Base-by-base conservation (phyloP, 805 yeast species). In the Nakazawaea wickerhamii region DNA sequence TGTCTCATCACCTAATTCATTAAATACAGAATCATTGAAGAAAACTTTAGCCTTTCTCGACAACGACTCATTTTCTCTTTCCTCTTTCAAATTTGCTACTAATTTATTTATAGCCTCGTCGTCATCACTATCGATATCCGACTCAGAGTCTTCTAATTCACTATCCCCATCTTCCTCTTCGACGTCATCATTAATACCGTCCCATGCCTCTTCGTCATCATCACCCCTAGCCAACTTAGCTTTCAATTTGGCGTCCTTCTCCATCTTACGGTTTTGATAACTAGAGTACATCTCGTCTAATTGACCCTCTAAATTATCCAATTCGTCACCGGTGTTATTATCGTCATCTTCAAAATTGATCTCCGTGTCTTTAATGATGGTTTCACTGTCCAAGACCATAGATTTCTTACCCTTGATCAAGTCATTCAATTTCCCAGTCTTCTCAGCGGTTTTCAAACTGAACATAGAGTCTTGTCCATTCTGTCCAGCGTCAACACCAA, bases 401-500 rank as follows among this genome's bases (percentile, higher is more conserved):
- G 71, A 57, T 63, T 78, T 79, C 56, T 83, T 84, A 64, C 96
- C 97, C 53, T 75, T 79, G 10, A 84, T 79, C 39, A 90, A 65
- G 27, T 82, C 79, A 41, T 77, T 76, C 43, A 88, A 63, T 49
- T 84, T 77, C 35, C 97, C 98, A 3, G 95, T 81, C 61, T 84
- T 84, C 60, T 86, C 86, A 3, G 96, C 96, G n/a, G 75, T 65
- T 55, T 79, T 83, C 59, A 93, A 71, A 56, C 82, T 87, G 68
- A 93, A 93, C 45, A 88, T 67, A 1, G 90, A 75, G 46, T 84
- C 90, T 43, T 83, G 71, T 28, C 93, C 96, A 46, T 78, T 70
- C 41, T 75, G 75, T 14, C 87, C 91, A 14, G 96, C 96, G 59
- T 93, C 99, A 42, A 87, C 71, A 74, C 98, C 97, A 49, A 93